Evolutionary conservation across 2,329 filamentous ascomycete genomes (phyloP), one percentile per base, ranked within the genome.

Genomic region (Polychaeton citri): DNA sequence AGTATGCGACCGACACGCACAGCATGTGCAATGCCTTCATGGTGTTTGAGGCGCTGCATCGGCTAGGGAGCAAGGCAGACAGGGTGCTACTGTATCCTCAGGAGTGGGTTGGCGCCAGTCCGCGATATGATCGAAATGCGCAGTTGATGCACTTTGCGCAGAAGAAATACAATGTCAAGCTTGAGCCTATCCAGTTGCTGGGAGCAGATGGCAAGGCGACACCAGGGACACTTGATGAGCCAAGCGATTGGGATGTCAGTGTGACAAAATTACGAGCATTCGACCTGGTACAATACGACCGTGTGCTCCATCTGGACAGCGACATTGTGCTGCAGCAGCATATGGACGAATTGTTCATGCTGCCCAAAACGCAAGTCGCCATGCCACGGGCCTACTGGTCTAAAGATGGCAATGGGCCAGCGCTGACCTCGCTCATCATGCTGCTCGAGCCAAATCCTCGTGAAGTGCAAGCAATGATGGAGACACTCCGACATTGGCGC

Each of bases 341-440:
- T n/a, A 69, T 83, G 62, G 79, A 84, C 45, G 76, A 81, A 38
- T 64, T 83, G 0, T 84, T 84, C 56, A 65, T 79, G 30, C 62
- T 79, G 2, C 79, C 79, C 0, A 53, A 60, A 1, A 65, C 69
- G 1, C 62, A 69, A 1, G 66, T 79, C 4, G 78, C 77, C 2
- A 77, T 81, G 68, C 75, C 79, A 1, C 71, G 74, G 24, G 79
- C 79, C 9, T 82, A 84, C 54, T 83, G 79, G 79, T 38, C 38
- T 6, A 34, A 45, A 16, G 19, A 38, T 38, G 18, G 13, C 30
- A 10, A 16, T 17, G 18, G 18, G 12, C 30, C 13, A 5, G 63
- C 66, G 2, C 62, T 83, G 8, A 73, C 74, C 0, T 74, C 73
- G 2, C 66, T 76, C 30, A 49, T 81, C 32, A 71, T 81, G 57